These are phyloP conservation scores for Globisporangium irregulare DNA, from an alignment of 352 stramenopile species.

Conservation along the genomic window DNA sequence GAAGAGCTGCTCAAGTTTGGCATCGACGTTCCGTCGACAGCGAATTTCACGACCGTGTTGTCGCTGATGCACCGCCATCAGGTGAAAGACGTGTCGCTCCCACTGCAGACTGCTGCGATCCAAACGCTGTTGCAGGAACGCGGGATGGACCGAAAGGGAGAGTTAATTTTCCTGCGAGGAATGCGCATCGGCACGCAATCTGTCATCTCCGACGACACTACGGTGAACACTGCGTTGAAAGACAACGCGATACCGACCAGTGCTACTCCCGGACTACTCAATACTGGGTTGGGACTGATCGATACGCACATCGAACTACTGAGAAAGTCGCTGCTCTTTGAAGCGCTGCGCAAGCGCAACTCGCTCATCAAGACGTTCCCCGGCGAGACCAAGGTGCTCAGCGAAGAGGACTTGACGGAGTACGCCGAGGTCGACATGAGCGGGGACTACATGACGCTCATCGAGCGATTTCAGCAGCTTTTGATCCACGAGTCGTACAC, in stretches of 20 bases:
- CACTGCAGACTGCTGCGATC: constrained; percentile 35
- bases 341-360: constrained; percentile 67
- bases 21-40: constrained; percentile 45
- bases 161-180: constrained; percentile 51
- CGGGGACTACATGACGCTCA: constrained; percentile 61
- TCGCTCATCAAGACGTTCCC: constrained; percentile 69
- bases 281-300: constrained; percentile 52
- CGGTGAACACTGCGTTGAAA: background rate
- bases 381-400: constrained; percentile 42
- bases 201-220: constrained; percentile 18
- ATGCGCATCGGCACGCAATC: constrained; percentile 62
- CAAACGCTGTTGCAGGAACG: constrained; percentile 43
- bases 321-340: constrained; percentile 56
- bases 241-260: background rate
- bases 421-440: constrained; percentile 61
- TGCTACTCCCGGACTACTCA: constrained; percentile 21
- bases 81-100: constrained; percentile 50
- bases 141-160: constrained; percentile 61
- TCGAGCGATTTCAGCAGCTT: constrained; percentile 63
- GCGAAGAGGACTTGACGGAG: constrained; percentile 40
- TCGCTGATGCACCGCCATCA: constrained; percentile 54
- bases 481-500: constrained; percentile 72
- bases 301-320: constrained; percentile 66
- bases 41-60: constrained; percentile 43
- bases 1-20: constrained; percentile 39